Base-by-base conservation (phyloP, 2,329 filamentous ascomycete genomes). In the Alternaria conjuncta region DNA sequence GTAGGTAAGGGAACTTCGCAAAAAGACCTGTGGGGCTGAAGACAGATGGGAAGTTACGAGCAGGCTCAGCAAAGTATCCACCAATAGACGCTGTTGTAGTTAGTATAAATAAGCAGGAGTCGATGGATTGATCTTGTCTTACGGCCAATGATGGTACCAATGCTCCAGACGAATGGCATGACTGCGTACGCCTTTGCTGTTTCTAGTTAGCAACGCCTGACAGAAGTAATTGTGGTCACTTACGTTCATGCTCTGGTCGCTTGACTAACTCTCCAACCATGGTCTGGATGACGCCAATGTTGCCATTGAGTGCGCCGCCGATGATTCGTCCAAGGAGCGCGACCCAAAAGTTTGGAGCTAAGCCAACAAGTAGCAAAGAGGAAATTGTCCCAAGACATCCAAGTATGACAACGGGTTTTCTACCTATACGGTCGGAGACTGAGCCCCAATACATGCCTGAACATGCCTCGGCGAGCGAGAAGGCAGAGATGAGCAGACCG, bases 251-350 rank as follows among this genome's bases (percentile, higher is more conserved):
- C 73, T 94, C 91, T 13, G 92, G 93, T 61, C 90, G 92, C 32
- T 87, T 92, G 55, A 96, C 92, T 60, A 97, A 80, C 79, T 97
- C 94, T 26, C 91, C 93, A 13, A 97, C 94, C 92, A 97, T 96
- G 18, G 93, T 97, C 80, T 96, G 78, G 69, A 96, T 93, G 36
- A 96, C 92, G 47, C 69, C 69, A 23, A 62, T 93, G 75, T 97
- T 97, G 63, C 94, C 94, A 79, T 97, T 97, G 59, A 97, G 84
- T 12, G 94, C 84, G 21, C 94, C 94, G 45, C 93, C 94, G 13
- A 96, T 77, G 47, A 90, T 87, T 72, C 94, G 86, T 13, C 93
- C 94, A 28, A 88, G 75, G 47, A 97, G 83, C 15, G 94, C 94
- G 61, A 95, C 81, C 90, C 92, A 95, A 70, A 97, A 92, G 78